Percentiles rank a stretch among this genome's conserved stretches.
Evolutionary conservation across 805 yeast species (phyloP).

Genomic region (Barnettozyma populi): DNA sequence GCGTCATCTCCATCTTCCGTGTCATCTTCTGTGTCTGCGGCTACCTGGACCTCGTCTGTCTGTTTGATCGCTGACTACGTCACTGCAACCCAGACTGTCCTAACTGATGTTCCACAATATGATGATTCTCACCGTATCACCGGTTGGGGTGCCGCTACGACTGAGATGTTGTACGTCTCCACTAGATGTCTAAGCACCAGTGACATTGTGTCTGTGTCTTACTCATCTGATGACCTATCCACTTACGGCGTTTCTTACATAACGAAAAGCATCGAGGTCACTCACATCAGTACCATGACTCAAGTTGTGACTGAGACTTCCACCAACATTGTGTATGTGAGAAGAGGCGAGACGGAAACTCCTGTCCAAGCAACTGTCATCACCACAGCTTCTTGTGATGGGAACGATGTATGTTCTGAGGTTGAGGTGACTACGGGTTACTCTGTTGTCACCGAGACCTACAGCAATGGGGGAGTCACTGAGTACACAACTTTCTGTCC

Average conservation of each 20-base stretch:
- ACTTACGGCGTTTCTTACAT: slow-evolving; percentile 19
- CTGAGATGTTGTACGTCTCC: slow-evolving; percentile 14
- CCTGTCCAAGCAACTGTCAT: not conserved
- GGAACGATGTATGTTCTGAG: not conserved
- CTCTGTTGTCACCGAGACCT: slow-evolving; percentile 5
- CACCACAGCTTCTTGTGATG: slow-evolving; percentile 4
- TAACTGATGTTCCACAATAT: slow-evolving; percentile 22
- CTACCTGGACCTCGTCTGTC: slow-evolving; percentile 15
- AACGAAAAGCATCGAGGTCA: slow-evolving; percentile 18
- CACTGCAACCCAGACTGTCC: slow-evolving; percentile 18
- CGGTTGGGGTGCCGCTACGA: slow-evolving; percentile 18
- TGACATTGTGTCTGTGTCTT: slow-evolving; percentile 16
- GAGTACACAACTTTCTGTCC: slow-evolving; percentile 10
- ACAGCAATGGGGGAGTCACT: slow-evolving; percentile 1
- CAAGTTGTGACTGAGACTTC: slow-evolving; percentile 17
- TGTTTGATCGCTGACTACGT: slow-evolving; percentile 22
- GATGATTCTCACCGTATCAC: slow-evolving; percentile 17
- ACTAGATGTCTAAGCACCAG: slow-evolving; percentile 21
- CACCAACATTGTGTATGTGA: slow-evolving; percentile 18
- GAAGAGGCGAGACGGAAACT: slow-evolving; percentile 3
- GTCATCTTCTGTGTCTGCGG: slow-evolving; percentile 10
- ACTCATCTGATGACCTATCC: slow-evolving; percentile 16
- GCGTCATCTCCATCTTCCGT: not conserved
- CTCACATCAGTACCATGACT: slow-evolving; percentile 21
- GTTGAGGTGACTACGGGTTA: slow-evolving; percentile 8